Base-by-base conservation (phyloP, 192 early-diverging fungal species). In the Oehlia diaphana region DNA sequence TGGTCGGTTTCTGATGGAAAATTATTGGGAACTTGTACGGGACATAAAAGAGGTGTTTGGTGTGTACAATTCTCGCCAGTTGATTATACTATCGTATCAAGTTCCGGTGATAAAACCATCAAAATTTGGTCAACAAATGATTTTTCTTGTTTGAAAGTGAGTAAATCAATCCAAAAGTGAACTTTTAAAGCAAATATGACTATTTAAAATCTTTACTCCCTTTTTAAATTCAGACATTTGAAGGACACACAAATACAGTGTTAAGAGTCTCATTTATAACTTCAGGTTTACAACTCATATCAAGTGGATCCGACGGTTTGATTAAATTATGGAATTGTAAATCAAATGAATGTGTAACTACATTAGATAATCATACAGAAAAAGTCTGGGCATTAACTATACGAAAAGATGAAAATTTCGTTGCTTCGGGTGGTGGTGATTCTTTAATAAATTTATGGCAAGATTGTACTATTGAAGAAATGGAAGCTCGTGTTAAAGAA, bases 231-330 rank as follows among this genome's bases (percentile, higher is more conserved):
- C 73, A 92, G 87, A 98, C 97, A 0, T 93, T 99, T 83, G 97
- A 99, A 79, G 97, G 98, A 0, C 98, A 99, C 81, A 93, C 96
- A n/a, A 99, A 96, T 86, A 95, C 96, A 5, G 96, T 98, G 13
- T 89, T 99, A 23, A 91, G 92, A 79, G 88, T 94, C 7, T 87
- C 88, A 37, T 99, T 98, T 81, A 70, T 98, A 69, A 92, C 95
- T 7, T 86, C 89, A 9, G 98, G 98, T 21, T 89, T 92, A 65
- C 98, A 99, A 82, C 82, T 99, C 44, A 83, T 96, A 23, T 96
- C 94, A 21, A 89, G 88, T 35, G 96, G 95, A 10, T 94, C 95
- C 0, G 98, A 99, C 79, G 97, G 96, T 21, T 88, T 99, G 62
- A 85, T 98, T 68, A 99, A 99, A 85, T 83, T 99, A 37, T 99